Evolutionary conservation across 352 stramenopile genomes (phyloP), one percentile per base, ranked within the genome.

Genomic region (Globisporangium polare): DNA sequence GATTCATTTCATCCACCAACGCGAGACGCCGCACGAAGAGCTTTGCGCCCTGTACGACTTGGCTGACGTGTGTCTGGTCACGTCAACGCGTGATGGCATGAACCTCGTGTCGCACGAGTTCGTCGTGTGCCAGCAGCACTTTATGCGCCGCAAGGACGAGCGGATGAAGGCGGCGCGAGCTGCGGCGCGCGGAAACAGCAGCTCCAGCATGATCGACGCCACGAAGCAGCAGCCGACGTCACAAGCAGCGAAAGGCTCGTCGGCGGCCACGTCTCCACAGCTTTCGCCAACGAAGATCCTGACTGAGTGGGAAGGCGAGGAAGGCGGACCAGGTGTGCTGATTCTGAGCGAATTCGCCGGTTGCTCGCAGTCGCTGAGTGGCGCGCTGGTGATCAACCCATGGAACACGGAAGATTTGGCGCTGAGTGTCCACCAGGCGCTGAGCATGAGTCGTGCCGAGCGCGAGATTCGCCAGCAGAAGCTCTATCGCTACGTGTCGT

Each of bases 1-100:
- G n/a, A 94, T 97, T 60, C 88, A 96, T 59, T 97, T 95, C 71
- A 94, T 97, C 46, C 88, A 96, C 66, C 87, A 94, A 59, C 75
- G 72, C 43, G 67, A 67, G 31, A 90, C 84, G 20, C 76, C 74
- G 7, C 83, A 95, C 59, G 89, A 96, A 56, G 87, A 97, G 67
- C 66, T 97, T 27, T 93, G 89, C 50, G 89, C 89, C 20, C 72
- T 96, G 5, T 97, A 97, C 63, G 86, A 96, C 57, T 51, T 96
- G 43, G 89, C 89, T 7, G 86, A 97, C 55, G 87, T 96, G 45
- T 96, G 88, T 39, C 45, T 97, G 42, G 88, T 97, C 33, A 97
- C 88, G 1, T 95, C 85, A 47, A 90, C 90, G 17, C 68, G 86
- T 9, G 89, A 97, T 69, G 88, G 89, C 52, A 96, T 97, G 86